Evolutionary conservation across 2,329 filamentous ascomycete genomes (phyloP), one percentile per base, ranked within the genome.

Genomic region (Penicillium nordicum): DNA sequence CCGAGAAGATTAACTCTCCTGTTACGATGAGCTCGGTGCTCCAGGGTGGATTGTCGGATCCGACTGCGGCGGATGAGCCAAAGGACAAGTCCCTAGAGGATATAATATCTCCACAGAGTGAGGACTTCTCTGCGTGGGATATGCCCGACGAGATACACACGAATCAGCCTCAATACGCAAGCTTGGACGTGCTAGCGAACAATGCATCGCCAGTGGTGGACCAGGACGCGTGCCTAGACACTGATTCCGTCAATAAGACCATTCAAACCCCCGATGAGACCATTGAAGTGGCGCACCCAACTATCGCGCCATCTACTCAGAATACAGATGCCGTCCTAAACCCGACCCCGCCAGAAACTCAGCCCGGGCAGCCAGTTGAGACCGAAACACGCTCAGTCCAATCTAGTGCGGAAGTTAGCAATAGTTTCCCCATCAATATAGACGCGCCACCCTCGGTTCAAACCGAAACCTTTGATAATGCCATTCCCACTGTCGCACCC

Each of bases 1-100:
- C 78, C 37, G 76, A 82, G 25, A 59, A 66, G 41, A 55, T 67
- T 51, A 57, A 62, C 41, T 36, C 50, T 43, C 32, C 60, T 18
- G 49, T 53, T 50, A 50, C 59, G 41, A 57, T 60, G 52, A 59
- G 43, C 45, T 37, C 44, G 34, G 51, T 53, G 1, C 21, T 3
- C 21, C 42, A 57, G 49, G 50, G 47, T 52, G 53, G 18, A 12
- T 50, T 56, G 38, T 50, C 63, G 37, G 58, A 61, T 57, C 47
- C 52, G 34, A 53, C 61, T 46, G 50, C 60, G 37, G 48, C 62
- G 40, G 57, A 59, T n/a, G 52, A 59, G 36, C 23, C 60, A 29
- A 51, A 57, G 36, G 59, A 62, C 42, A 23, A 47, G n/a, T 36
- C 43, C 4, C 27, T 51, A 9, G 41, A 57, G 9, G 53, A 63